These are phyloP conservation scores for Aspergillus pseudoviridinutans DNA, from an alignment of 2,329 filamentous ascomycete species.

Conservation along the genomic window DNA sequence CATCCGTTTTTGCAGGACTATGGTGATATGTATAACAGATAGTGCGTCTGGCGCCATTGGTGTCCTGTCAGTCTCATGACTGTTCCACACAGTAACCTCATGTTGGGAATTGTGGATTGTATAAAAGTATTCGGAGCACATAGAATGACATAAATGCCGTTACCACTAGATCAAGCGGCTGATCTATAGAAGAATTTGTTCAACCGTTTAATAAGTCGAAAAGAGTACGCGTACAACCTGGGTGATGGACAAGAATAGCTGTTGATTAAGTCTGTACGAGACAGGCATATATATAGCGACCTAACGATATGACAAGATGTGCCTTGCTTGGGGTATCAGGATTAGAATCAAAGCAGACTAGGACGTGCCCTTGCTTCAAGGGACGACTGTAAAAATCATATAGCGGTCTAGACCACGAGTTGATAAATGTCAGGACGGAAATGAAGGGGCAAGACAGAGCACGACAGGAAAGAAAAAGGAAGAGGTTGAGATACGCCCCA, in stretches of 20 bases:
- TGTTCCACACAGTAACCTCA: background rate
- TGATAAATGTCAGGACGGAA: background rate
- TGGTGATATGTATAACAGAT: background rate
- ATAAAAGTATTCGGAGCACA: background rate
- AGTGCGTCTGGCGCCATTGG: background rate
- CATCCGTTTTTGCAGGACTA: background rate
- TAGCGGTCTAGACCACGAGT: background rate
- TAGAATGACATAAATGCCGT: background rate
- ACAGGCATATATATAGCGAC: background rate
- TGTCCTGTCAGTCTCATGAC: background rate
- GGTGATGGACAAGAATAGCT: background rate
- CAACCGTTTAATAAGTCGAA: background rate
- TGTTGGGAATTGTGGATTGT: background rate
- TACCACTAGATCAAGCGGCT: background rate
- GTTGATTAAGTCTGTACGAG: background rate
- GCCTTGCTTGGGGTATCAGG: background rate
- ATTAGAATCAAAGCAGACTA: background rate
- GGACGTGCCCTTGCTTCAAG: background rate
- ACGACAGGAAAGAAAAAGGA: background rate
- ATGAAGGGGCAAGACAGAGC: background rate
- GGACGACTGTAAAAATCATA: background rate
- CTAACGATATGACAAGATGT: background rate
- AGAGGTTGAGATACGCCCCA: background rate
- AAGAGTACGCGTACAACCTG: background rate
- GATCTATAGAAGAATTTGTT: background rate